These are phyloP conservation scores for Benincasa hispida DNA, from an alignment of 306 rosid genomes.

Conservation along the genomic window DNA sequence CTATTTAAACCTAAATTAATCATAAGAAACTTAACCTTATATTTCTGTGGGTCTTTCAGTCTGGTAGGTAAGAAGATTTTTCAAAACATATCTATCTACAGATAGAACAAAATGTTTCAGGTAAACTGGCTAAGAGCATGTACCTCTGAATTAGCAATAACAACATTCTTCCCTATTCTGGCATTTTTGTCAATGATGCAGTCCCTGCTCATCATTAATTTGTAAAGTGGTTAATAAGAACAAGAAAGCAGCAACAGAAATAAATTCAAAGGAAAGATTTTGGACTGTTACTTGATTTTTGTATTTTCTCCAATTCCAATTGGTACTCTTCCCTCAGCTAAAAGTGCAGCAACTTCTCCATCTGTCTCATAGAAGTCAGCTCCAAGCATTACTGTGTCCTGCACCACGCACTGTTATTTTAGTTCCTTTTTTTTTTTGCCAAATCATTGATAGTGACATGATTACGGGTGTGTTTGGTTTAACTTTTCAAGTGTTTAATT, in stretches of 20 bases:
- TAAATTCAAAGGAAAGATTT: background rate
- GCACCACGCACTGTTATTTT: conserved; percentile 8
- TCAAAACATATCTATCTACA: background rate
- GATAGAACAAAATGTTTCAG: background rate
- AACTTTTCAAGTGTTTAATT: no score
- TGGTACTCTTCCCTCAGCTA: conserved; percentile 79
- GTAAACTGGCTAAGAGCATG: background rate
- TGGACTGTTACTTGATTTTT: conserved; percentile 46
- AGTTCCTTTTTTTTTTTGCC: background rate
- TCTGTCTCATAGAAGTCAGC: conserved; percentile 89
- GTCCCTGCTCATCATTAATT: conserved; percentile 31
- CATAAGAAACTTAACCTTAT: background rate
- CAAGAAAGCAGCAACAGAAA: background rate
- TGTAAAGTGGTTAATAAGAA: conserved; percentile 8
- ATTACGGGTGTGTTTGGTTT: no score
- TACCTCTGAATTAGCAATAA: conserved; percentile 71
- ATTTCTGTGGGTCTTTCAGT: background rate
- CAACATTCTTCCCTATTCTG: conserved; percentile 69
- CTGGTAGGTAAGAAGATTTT: background rate
- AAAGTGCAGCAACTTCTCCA: conserved; percentile 37
- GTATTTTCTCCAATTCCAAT: conserved; percentile 83
- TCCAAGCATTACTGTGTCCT: conserved; percentile 94
- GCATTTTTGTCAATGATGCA: conserved; percentile 95
- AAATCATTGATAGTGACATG: background rate
- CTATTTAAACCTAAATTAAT: background rate